Base-by-base conservation (phyloP, 345 rosid genomes). In the Eucalyptus curtisii region DNA sequence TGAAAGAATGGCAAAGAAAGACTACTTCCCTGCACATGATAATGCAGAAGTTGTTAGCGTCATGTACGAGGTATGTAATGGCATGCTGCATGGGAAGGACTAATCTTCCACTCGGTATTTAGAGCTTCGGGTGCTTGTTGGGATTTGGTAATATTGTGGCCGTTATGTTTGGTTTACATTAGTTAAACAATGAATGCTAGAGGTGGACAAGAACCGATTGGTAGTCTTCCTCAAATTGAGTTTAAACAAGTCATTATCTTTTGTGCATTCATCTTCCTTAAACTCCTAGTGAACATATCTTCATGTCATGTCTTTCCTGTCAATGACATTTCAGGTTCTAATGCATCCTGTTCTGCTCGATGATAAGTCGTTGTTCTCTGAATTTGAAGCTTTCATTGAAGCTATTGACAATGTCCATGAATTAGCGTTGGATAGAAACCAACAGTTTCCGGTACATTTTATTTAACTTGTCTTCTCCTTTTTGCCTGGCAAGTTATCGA, bases 341-440 rank as follows among this genome's bases (percentile, higher is more conserved):
- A 98, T 97, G 99, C 96, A 93, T 94, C 99, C 99, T 44, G 82
- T 92, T 90, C 93, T 97, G 91, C 92, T 98, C 88, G 97, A 97
- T 91, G 98, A 97, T 89, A 94, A 92, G 91, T 94, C 95, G 42
- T 93, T 98, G 85, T 93, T 93, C 89, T 52, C 90, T 89, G 99
- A 97, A 93, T 97, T 97, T 91, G 99, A 97, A 90, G 92, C 91
- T 59, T 97, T 97, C 86, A 94, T 97, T 90, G 98, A 96, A 94
- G 95, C 97, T 86, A 95, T 98, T 50, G 99, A 97, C 93, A 93
- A 93, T 86, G 91, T 96, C 91, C 99, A 98, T 89, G 99, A 98
- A 92, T 92, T 98, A 91, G 95, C 99, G 57, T 93, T 98, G 94
- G 98, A 94, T 91, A 98, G 95, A 87, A 90, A 95, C 89, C 98